Base-by-base conservation (phyloP, 2,329 filamentous ascomycete genomes). In the Fusarium setosum region DNA sequence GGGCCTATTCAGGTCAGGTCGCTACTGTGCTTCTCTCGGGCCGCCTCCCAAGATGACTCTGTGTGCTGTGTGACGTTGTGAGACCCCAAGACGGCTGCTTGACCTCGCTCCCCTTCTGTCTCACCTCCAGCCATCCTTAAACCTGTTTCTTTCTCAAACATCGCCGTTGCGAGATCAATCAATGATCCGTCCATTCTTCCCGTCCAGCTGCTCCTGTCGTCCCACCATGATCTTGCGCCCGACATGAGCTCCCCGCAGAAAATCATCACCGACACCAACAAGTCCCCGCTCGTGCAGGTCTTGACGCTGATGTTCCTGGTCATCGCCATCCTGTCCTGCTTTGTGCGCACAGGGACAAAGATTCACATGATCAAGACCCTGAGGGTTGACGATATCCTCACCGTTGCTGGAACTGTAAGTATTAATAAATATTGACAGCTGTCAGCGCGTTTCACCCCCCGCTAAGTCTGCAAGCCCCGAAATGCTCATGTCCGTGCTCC, bases 271-370 rank as follows among this genome's bases (percentile, higher is more conserved):
- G 73, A 70, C 55, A 60, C 40, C 18, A 71, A 75, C 70, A 75
- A 75, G 63, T 68, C 72, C 13, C 73, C 73, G 7, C 69, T 75
- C 9, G 65, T 75, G 13, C 65, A 74, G 47, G 72, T 75, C 34
- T 55, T 75, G 52, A 62, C 69, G 4, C 61, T 74, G 26, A 73
- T 75, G 70, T 74, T 75, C 18, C 53, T 74, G 5, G 72, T 74
- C 34, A 66, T 74, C 17, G 63, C 65, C 4, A 58, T 75, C 6
- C 66, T 75, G 1, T 49, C 73, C 1, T 73, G 71, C 9, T 18
- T 66, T 15, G 73, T 73, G 6, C 67, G 73, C 6, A 53, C 53
- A 0, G 70, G 72, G 4, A 75, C 73, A 3, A 75, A 75, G 40
- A 34, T 75, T 17, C 53, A 74, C 50, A 75, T 74, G 73, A 67